Base-by-base conservation (phyloP, 202 grass and related monocot genomes). In the Setaria viridis region DNA sequence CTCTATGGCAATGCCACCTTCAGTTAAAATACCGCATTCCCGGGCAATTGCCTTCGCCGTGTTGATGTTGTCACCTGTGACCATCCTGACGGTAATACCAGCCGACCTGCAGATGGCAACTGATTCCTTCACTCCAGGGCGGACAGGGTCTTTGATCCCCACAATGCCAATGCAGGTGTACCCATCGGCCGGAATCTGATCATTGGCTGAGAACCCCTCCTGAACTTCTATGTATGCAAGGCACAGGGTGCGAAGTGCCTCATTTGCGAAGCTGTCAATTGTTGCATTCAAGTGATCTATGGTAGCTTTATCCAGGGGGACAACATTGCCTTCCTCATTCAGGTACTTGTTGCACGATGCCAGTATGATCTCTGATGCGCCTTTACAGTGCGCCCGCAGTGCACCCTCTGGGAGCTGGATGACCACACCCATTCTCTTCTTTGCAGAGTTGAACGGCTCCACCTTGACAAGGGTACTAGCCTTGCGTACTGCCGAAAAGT, bases 1-100 rank as follows among this genome's bases (percentile, higher is more conserved):
- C 87, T 99, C 93, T 67, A 99, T 92, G 65, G 93, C 96, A 74
- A 94, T 56, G 51, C 96, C 96, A 87, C 85, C 90, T 78, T 94
- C 93, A 21, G 96, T 99, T 65, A 99, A 85, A 78, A 99, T 95
- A 57, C 96, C 96, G 14, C 96, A 95, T 92, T 99, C 96, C 77
- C 93, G 79, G 51, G 96, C 96, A 74, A 99, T 99, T 14, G 96
- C 96, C 82, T 94, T 99, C n/a, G 96, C 96, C 2, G 96, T 99
- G 70, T 95, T 95, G 72, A 99, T 99, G 65, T 99, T 99, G 86
- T 99, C 96, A 81, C 96, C 91, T 48, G 93, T 99, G n/a, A 99
- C 93, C 96, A 99, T 99, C 85, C 96, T 89, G 33, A 99, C 96
- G 10, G 80, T 91, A 91, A 99, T 95, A 64, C 93, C 96, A 51